Percentiles rank a stretch among this genome's conserved stretches.
Evolutionary conservation across 75 land plant species (phyloP).

Genomic region (Picea sitchensis): DNA sequence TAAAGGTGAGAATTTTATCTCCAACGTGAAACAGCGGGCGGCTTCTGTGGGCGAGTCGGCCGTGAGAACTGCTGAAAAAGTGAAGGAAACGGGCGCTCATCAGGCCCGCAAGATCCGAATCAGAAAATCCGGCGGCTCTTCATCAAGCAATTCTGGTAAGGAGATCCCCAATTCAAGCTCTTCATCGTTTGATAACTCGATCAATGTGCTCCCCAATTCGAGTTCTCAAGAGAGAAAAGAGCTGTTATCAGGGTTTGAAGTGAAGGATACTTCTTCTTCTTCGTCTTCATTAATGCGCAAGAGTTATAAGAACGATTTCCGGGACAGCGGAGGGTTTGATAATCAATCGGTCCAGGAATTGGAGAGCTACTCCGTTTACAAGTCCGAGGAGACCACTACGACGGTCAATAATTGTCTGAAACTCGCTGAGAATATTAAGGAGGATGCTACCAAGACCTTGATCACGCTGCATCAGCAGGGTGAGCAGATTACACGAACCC

Average conservation of each 20-base stretch:
- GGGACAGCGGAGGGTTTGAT: conserved; percentile 35
- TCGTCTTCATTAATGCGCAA: not conserved
- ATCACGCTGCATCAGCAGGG: conserved; percentile 61
- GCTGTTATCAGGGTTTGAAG: not conserved
- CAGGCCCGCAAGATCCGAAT: conserved; percentile 7
- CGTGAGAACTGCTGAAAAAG: conserved; percentile 10
- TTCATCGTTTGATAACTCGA: not conserved
- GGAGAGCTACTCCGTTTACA: conserved; percentile 46
- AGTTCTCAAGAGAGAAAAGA: not conserved
- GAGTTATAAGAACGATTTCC: not conserved
- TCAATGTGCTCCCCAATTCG: not conserved
- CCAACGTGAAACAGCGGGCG: conserved; percentile 11
- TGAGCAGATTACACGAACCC: conserved; percentile 59
- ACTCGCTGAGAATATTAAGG: conserved; percentile 68
- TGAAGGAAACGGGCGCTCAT: conserved; percentile 11
- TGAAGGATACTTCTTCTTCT: not conserved
- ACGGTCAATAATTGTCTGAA: conserved; percentile 32
- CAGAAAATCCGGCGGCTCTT: not conserved
- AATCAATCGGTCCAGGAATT: conserved; percentile 52
- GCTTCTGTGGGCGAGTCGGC: conserved; percentile 16
- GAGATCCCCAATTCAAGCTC: not conserved
- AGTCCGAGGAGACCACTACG: conserved; percentile 57
- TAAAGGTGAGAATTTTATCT: not conserved
- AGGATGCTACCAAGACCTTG: conserved; percentile 41
- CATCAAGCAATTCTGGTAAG: not conserved